Conservation (phyloP, 2,329 filamentous ascomycete species). For the Gyromitra esculenta region DNA sequence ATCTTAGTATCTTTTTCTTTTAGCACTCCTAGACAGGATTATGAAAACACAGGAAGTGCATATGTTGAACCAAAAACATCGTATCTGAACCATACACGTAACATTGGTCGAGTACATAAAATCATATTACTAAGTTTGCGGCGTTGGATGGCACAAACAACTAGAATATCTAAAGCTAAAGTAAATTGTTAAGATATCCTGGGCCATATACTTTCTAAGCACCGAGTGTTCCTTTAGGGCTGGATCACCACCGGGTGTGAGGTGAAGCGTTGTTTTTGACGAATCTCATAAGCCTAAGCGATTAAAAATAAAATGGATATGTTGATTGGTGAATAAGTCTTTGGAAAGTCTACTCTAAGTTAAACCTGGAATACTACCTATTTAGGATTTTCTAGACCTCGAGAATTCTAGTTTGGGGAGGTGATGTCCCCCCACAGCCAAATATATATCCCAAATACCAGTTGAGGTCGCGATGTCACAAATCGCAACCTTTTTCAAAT, state of each 20-base stretch:
- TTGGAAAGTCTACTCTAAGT: background rate
- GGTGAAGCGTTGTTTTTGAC: too few species aligned
- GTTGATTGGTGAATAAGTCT: background rate
- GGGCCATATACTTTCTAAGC: background rate
- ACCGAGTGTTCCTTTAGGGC: background rate
- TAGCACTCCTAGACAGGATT: background rate
- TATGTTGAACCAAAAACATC: background rate
- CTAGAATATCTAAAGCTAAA: background rate
- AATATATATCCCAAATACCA: background rate
- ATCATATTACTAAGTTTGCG: too few species aligned
- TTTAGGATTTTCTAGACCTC: background rate
- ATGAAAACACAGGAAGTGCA: background rate
- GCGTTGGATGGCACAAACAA: too few species aligned
- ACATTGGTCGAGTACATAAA: too few species aligned
- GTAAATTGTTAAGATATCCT: background rate
- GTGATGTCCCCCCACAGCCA: background rate
- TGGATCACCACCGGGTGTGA: background rate
- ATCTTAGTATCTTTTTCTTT: constrained; percentile 4
- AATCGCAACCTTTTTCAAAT: background rate
- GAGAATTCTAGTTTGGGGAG: background rate
- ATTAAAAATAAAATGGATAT: background rate
- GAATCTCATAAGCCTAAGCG: too few species aligned
- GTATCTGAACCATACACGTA: background rate
- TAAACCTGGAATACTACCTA: background rate
- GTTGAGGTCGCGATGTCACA: background rate